These are phyloP conservation scores for Lathyrus aphaca DNA, from an alignment of 306 rosid species.

Conservation along the genomic window DNA sequence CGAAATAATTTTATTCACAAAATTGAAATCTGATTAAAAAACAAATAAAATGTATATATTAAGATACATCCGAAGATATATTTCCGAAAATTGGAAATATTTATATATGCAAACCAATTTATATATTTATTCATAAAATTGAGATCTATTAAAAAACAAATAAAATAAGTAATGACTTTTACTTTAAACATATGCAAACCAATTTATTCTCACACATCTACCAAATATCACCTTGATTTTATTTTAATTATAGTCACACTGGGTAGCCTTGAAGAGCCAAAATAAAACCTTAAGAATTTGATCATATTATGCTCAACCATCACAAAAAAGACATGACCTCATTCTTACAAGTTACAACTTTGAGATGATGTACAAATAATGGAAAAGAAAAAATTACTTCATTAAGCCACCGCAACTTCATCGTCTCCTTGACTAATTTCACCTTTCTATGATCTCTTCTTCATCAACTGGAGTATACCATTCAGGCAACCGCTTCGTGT, in stretches of 20 bases:
- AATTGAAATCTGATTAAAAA: no score
- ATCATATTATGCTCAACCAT: not conserved
- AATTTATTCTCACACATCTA: not conserved
- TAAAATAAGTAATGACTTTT: no score
- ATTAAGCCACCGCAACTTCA: not conserved
- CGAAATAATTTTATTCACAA: no score
- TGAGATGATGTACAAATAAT: slow-evolving; percentile 3
- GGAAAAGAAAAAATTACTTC: slow-evolving; percentile 20
- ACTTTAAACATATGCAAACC: no score
- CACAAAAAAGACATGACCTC: slow-evolving; percentile 6
- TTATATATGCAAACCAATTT: no score
- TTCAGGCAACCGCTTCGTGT: slow-evolving; percentile 66
- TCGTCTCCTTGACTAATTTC: slow-evolving; percentile 39
- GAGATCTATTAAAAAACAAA: no score
- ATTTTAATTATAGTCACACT: not conserved
- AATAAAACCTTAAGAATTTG: not conserved
- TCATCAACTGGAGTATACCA: slow-evolving; percentile 88
- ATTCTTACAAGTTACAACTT: slow-evolving; percentile 2
- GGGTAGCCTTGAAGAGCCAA: not conserved
- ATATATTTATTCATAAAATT: no score
- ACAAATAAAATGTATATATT: no score
- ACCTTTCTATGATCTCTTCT: slow-evolving; percentile 69
- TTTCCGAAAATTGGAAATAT: no score
- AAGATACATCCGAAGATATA: no score
- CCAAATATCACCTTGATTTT: not conserved